Evolutionary conservation across 2,329 filamentous ascomycete species (phyloP).

Genomic region (Curvularia sp.): DNA sequence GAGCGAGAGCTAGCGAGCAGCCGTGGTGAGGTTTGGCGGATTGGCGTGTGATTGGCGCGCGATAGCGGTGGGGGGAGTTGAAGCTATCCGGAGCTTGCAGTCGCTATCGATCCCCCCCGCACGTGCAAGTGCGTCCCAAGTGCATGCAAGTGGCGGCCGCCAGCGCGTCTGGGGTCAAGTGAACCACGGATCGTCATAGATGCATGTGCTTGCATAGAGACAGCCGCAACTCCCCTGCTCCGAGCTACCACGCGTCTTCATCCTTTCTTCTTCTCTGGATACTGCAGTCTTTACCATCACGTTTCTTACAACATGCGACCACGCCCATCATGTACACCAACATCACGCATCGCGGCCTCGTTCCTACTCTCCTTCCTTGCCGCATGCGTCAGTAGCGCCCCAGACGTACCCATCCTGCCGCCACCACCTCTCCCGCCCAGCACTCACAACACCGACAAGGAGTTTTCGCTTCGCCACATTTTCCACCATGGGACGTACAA

Average conservation of each 20-base stretch:
- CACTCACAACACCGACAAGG: conserved; percentile 31
- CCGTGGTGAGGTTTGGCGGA: conserved; percentile 2
- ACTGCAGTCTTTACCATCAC: neutral
- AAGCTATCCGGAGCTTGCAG: conserved; percentile 2
- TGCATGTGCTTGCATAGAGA: conserved; percentile 3
- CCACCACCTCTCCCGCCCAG: conserved; percentile 33
- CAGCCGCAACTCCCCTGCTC: conserved; percentile 4
- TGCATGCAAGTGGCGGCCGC: conserved; percentile 2
- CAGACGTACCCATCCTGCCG: conserved; percentile 40
- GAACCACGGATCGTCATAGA: conserved; percentile 22
- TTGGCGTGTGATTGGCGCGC: conserved; percentile 1
- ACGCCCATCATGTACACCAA: conserved; percentile 56
- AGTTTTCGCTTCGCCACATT: conserved; percentile 74
- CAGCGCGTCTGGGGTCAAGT: conserved; percentile 11
- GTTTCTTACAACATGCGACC: conserved; percentile 35
- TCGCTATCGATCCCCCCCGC: conserved; percentile 15
- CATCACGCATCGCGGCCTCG: conserved; percentile 67
- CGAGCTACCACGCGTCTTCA: neutral
- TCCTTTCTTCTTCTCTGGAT: neutral
- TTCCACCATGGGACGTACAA: conserved; percentile 87
- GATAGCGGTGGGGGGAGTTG: neutral
- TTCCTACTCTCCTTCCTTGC: conserved; percentile 73
- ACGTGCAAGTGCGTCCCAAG: conserved; percentile 21
- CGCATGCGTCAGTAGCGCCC: conserved; percentile 53
- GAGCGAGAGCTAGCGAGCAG: neutral